Evolutionary conservation across 2,329 filamentous ascomycete genomes (phyloP), one percentile per base, ranked within the genome.

Genomic region (Aspergillus quadricinctus): DNA sequence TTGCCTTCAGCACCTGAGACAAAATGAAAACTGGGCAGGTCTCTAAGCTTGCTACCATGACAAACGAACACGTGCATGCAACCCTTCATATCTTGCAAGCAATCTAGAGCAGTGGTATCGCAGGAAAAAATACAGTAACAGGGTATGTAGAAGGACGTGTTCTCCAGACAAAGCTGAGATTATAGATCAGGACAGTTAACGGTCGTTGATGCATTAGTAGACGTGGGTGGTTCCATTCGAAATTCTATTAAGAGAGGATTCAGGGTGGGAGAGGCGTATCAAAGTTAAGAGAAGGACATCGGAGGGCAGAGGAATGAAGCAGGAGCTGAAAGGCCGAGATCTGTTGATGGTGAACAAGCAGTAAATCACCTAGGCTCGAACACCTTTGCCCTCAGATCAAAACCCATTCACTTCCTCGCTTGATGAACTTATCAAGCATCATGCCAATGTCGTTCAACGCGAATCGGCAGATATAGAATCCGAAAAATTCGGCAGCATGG

Each of bases 401-500:
- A 53, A 97, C 92, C 93, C 93, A 99, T 80, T 99, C 93, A 66
- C 88, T 96, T 25, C 93, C 92, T 63, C 92, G 85, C 80, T 99
- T 99, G 72, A 99, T 88, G 69, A 94, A 97, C 72, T 97, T 99
- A 73, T 99, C 94, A 64, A 99, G 80, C 78, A 99, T 80, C 70
- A 94, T 73, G 41, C 86, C 83, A 59, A 99, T 77, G 72, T 99
- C 94, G 3, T 86, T 81, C 58, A 99, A 79, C n/a, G 92, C 92
- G 71, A 99, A 99, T 19, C 94, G 88, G 74, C 93, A 97, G 28
- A 99, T 83, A 72, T 94, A 97, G 74, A 99, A 97, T 17, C 88
- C 92, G 72, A 99, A 99, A 75, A 99, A 99, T 75, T 99, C 94
- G 35, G 93, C 90, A 7, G 93, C 94, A 72, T 97, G 93, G 43